Evolutionary conservation across 176 grass and related monocot genomes (phyloP), one percentile per base, ranked within the genome.

Genomic region (Tuctoria greenei): DNA sequence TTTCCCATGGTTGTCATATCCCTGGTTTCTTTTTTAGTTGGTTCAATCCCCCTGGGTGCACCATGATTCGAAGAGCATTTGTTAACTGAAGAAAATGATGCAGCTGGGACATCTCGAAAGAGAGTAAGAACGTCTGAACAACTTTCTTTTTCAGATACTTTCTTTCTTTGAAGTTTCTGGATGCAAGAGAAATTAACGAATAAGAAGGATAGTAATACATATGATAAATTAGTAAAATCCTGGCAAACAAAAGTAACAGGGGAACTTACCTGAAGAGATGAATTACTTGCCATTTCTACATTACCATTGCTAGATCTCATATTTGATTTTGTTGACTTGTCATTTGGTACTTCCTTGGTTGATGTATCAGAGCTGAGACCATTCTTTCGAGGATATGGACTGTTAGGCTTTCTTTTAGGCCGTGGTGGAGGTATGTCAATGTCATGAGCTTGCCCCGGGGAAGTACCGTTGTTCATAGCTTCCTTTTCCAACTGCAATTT

Each of bases 401-500:
- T 77, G 82, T 84, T 94, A 76, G 95, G 89, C 76, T 98, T 98
- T 77, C 91, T 94, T 83, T 98, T 98, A 31, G 95, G 95, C 54
- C 95, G 80, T 73, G 95, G 91, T 81, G 95, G 95, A 79, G 95
- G 95, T 77, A 97, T 97, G 64, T 91, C 86, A 20, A 98, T 98
- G 46, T 98, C 89, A 87, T 89, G 93, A 77, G 71, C 69, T 91
- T 97, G 88, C 76, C 84, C 91, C 9, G 72, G 79, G 43, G 84
- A 84, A 67, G 79, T 89, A 16, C 89, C 91, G 74, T 95, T 98
- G 16, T 64, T 89, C 16, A 89, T 75, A 71, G 95, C 87, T 83
- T 98, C 91, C 65, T 98, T 98, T 82, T 98, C 91, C 87, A 94
- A 76, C 95, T 98, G 95, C 44, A 91, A 83, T 80, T 87, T 86